phyloP scores from a whole-genome alignment of 2,329 filamentous ascomycete species.

The Lizonia empirigonia region DNA sequence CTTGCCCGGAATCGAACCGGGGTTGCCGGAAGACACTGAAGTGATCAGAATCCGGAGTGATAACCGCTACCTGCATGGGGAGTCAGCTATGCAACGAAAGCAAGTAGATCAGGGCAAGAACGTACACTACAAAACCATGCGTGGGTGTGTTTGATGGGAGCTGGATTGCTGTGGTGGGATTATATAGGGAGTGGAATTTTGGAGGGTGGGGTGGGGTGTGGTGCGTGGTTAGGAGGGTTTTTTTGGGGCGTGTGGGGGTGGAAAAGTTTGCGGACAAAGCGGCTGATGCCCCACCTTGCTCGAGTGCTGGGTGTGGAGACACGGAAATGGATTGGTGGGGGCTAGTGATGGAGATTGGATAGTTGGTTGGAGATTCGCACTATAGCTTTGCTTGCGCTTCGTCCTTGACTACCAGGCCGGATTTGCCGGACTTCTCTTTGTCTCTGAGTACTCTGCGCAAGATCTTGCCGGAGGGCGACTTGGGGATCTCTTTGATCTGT shows the following conservation, averaged over 20 bases:
- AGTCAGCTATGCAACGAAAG: slow-evolving; percentile 1
- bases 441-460: slow-evolving; percentile 53
- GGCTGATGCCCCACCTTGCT: not conserved
- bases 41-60: slow-evolving; percentile 23
- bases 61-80: slow-evolving; percentile 17
- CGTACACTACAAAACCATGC: slow-evolving; percentile 16
- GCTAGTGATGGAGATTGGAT: too few species aligned
- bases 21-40: slow-evolving; percentile 18
- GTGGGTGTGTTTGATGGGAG: slow-evolving; percentile 4
- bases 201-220: not conserved
- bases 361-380: too few species aligned
- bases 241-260: too few species aligned
- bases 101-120: slow-evolving; percentile 3
- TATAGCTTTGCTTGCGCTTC: slow-evolving; percentile 50
- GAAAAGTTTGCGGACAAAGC: too few species aligned
- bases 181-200: not conserved
- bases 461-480: slow-evolving; percentile 56
- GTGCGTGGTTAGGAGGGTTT: not conserved
- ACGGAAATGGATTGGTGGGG: too few species aligned
- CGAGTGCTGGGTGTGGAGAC: too few species aligned
- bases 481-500: slow-evolving; percentile 47
- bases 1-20: slow-evolving; percentile 23
- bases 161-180: fast-evolving
- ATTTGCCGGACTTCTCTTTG: slow-evolving; percentile 40
- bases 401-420: slow-evolving; percentile 32